These are phyloP conservation scores for Ochetophila trinervis DNA, from an alignment of 306 rosid genomes.

Conservation along the genomic window DNA sequence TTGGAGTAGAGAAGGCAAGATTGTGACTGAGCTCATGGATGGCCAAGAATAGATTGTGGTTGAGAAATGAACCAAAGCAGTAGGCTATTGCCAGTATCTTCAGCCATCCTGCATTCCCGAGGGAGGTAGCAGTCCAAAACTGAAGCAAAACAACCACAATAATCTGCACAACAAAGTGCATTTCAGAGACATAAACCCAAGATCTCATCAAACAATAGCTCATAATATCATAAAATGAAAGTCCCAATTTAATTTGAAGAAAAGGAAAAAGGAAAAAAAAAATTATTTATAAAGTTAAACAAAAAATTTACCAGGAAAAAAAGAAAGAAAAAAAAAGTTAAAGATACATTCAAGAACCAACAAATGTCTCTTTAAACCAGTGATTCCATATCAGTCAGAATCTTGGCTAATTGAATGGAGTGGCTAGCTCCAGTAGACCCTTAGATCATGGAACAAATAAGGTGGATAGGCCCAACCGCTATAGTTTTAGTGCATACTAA, in stretches of 20 bases:
- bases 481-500: too few relatives aligned
- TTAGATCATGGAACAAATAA: slow-evolving; percentile 6
- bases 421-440: slow-evolving; percentile 5
- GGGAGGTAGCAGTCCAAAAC: slow-evolving; percentile 67
- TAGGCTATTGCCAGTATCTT: slow-evolving; percentile 74
- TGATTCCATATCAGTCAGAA: not conserved
- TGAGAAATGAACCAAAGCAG: slow-evolving; percentile 90
- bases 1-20: slow-evolving; percentile 85
- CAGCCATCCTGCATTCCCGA: slow-evolving; percentile 67
- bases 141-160: slow-evolving; percentile 67
- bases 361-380: too few relatives aligned
- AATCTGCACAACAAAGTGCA: slow-evolving; percentile 51
- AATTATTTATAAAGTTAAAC: not conserved
- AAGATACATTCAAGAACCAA: not conserved
- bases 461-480: slow-evolving; percentile 8
- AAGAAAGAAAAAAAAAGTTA: not conserved
- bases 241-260: too few relatives aligned
- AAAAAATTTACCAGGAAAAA: too few relatives aligned
- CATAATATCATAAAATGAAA: too few relatives aligned
- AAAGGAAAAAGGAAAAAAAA: too few relatives aligned
- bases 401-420: slow-evolving; percentile 1
- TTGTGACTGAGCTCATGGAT: slow-evolving; percentile 97
- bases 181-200: slow-evolving; percentile 19
- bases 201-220: not conserved
- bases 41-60: slow-evolving; percentile 92